These are phyloP conservation scores for Aurantiochytrium sp. DNA, from an alignment of 108 stramenopile genomes.

Conservation along the genomic window DNA sequence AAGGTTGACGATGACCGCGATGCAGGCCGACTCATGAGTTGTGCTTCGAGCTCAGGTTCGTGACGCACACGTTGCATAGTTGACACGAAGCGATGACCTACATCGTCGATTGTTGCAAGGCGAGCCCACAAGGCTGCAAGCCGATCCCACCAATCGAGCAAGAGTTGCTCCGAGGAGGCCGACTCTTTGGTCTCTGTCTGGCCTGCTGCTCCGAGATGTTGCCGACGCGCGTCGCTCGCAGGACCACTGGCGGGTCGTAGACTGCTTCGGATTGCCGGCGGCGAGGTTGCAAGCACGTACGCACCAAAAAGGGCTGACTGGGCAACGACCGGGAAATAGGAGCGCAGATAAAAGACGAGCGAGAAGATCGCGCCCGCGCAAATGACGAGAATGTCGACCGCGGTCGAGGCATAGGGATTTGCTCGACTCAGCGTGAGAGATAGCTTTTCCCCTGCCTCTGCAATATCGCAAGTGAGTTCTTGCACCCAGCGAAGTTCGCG, in stretches of 20 bases:
- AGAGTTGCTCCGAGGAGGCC: background rate
- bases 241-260: too few relatives aligned
- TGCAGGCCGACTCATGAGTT: background rate
- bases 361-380: background rate
- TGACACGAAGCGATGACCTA: background rate
- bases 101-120: background rate
- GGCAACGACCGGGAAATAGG: background rate
- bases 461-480: background rate
- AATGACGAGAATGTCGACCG: background rate
- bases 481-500: background rate
- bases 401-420: background rate
- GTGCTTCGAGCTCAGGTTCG: background rate
- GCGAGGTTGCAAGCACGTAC: too few relatives aligned
- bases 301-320: background rate
- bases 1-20: background rate
- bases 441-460: background rate
- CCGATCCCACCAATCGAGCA: background rate
- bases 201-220: too few relatives aligned
- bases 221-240: too few relatives aligned
- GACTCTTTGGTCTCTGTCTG: too few relatives aligned
- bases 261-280: too few relatives aligned
- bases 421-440: background rate
- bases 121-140: background rate
- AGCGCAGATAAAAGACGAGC: background rate
- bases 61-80: background rate